These are phyloP conservation scores for Rhododendron vialii DNA, from an alignment of 148 eudicot species.

Conservation along the genomic window DNA sequence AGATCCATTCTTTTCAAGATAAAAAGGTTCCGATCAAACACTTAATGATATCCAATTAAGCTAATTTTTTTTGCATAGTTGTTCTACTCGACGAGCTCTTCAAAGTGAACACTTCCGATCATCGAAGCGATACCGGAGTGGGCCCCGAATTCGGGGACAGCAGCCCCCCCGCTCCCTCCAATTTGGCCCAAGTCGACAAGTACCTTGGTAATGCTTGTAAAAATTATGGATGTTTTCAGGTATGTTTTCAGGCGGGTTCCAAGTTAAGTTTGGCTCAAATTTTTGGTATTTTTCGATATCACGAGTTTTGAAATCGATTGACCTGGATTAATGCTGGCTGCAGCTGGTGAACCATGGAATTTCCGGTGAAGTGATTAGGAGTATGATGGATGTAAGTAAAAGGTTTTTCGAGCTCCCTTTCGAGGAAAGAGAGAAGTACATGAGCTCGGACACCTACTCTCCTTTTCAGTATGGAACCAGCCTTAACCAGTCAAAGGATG, in stretches of 20 bases:
- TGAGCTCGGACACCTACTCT: conserved; percentile 51
- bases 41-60: too few relatives aligned
- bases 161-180: conserved; percentile 3
- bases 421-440: conserved; percentile 49
- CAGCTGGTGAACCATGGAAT: conserved; percentile 80
- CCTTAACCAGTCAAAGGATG: conserved; percentile 72
- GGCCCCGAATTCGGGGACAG: too few relatives aligned
- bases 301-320: not conserved
- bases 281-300: not conserved
- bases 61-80: too few relatives aligned
- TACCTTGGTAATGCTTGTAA: conserved; percentile 54
- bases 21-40: too few relatives aligned
- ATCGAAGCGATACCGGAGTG: too few relatives aligned
- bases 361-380: conserved; percentile 23
- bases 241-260: conserved; percentile 67
- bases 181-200: conserved; percentile 35
- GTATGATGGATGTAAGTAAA: conserved; percentile 47
- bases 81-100: too few relatives aligned
- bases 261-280: not conserved
- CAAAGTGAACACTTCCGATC: too few relatives aligned
- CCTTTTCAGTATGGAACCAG: conserved; percentile 85
- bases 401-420: conserved; percentile 68
- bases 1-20: too few relatives aligned
- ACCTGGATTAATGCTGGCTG: not conserved
- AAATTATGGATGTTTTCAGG: conserved; percentile 86